Base-by-base conservation (phyloP, 2,329 filamentous ascomycete species). In the Didymella glomerata region DNA sequence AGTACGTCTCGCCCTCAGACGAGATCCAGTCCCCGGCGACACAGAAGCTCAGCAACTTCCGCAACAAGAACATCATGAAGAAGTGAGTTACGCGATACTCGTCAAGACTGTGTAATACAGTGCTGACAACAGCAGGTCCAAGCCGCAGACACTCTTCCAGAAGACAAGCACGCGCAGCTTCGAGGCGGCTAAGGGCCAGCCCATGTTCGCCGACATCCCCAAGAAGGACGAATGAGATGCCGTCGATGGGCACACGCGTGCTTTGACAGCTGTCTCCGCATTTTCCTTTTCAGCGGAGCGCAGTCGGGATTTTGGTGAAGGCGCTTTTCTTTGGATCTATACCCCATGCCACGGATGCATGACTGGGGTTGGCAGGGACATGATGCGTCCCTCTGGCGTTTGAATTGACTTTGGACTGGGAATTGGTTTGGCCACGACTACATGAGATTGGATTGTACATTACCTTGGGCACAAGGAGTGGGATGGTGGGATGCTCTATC, bases 1-100 rank as follows among this genome's bases (percentile, higher is more conserved):
- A 84, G 66, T 94, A 93, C 79, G 83, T 93, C 76, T 93, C 90
- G 18, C 92, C 92, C 2, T 93, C 90, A n/a, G 92, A 96, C 78
- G 88, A 87, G 79, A 93, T 96, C 82, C 91, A 93, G 88, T 93
- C 90, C 69, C 92, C 92, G 34, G 93, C 91, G 78, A 90, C 89
- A 18, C 89, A 90, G 77, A 95, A 95, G 84, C 85, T 95, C 70
- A 90, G 85, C 64, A 89, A 90, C 40, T 87, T 93, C 78, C 90
- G 91, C 79, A 91, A 86, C 80, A 93, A 92, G 82, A 89, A 92
- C 72, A 88, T 88, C 63, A 85, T 85, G 80, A 94, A 93, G 89
- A 92, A 83, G 75, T 79, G 75, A 18, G 14, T 32, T 32, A 3
- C 30, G 30, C 13, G 13, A 32, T 16, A 32, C 30, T 14, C 6